Evolutionary conservation across 805 yeast species (phyloP), one percentile per base, ranked within the genome.

Genomic region (Wilhelminamyces savonicus): DNA sequence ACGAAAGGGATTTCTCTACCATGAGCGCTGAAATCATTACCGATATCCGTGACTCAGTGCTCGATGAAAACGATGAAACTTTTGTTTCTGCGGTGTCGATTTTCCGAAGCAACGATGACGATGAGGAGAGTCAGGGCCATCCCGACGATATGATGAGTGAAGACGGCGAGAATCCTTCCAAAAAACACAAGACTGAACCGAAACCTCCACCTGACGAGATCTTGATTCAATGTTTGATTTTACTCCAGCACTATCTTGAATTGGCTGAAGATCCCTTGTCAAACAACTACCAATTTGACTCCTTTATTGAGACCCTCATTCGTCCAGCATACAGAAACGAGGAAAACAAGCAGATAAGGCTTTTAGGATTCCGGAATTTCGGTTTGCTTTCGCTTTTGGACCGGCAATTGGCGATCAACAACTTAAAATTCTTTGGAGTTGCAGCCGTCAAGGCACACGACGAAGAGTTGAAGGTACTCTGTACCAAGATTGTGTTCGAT

Each of bases 11-110:
- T 59, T 88, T 88, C 50, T 74, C 84, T 16, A 76, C 83, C 21
- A 80, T 86, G 76, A 69, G 82, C 13, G 74, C 82, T n/a, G 97
- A 90, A 62, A 74, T 86, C 12, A 77, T 87, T 22, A 77, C 85
- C 24, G 97, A 88, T 62, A 66, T 88, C 28, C 73, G 85, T 50
- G 96, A 87, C 52, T 68, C 77, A 7, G 71, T 67, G 18, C 44
- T 51, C 29, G 68, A 62, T 22, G 77, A 69, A 28, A 50, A 36
- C 19, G 66, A 57, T 15, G 74, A 66, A 31, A 74, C 76, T 37
- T 59, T 71, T 36, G 68, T 59, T 30, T 63, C 74, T 9, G 74
- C 74, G 1, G 56, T 59, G 16, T 63, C 66, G 4, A 59, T 56
- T 13, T 47, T 65, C 26, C 19, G 8, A 6, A 8, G 8, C 6